Base-by-base conservation (phyloP, 768 basidiomycete genomes). In the Cyclocybe aegerita region DNA sequence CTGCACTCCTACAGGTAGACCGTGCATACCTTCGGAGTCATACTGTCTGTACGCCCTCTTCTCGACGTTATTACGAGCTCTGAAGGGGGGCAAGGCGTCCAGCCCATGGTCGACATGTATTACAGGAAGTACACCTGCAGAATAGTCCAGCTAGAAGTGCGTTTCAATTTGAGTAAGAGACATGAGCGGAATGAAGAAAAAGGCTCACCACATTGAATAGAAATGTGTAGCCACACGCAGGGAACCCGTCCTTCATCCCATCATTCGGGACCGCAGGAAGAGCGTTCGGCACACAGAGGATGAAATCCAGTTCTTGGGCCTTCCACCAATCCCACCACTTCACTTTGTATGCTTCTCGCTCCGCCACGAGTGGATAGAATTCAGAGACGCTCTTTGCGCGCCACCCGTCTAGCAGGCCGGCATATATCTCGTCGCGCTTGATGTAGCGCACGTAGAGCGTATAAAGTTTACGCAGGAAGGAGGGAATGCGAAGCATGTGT, bases 1-100 rank as follows among this genome's bases (percentile, higher is more conserved):
- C 56, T 86, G 83, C 1, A 85, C 77, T 4, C 82, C 80, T 1
- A 86, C 67, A 0, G 85, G 83, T 8, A 85, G 66, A 2, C 83
- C 82, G 38, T 77, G 67, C 80, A 84, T 83, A 36, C 72, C 72
- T 2, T 66, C 56, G 0, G 79, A 66, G 52, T 82, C 68, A 46
- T 86, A 87, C 43, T 76, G 67, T 16, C 65, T 60, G 55, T 82
- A 83, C 0, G 75, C 74, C 6, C 68, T 70, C 44, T 65, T 66
- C 43, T 81, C 80, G 11, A 78, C 60, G 1, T 66, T 60, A 44
- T 81, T 80, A 47, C 76, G 68, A 0, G 63, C 56, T 41, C 60
- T 67, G 52, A 77, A 74, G 0, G 35, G 9, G 1, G 65, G 58
- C 8, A 81, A 59, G 3, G 58, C 62, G 53, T 86, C 83, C 7